Base-by-base conservation (phyloP, 768 basidiomycete species). In the Suillus decipiens region DNA sequence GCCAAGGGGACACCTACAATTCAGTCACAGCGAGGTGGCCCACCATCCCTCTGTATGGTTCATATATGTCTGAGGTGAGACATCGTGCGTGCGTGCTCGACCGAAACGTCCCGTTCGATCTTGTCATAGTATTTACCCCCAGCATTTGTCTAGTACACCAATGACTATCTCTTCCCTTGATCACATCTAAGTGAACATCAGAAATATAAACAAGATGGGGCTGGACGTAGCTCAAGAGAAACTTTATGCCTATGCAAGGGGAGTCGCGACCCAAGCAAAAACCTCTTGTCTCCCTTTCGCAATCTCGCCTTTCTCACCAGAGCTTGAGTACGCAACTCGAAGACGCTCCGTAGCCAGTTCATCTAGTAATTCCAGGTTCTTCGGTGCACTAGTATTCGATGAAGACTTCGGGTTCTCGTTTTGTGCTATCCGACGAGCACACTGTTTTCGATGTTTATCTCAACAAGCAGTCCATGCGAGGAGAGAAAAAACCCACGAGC, bases 301-400 rank as follows among this genome's bases (percentile, higher is more conserved):
- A 24, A 77, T 77, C 58, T 78, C 71, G 11, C 74, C 74, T 63
- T 70, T 71, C 58, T 70, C 67, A 3, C 71, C 77, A 59, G 79
- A 75, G 31, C 81, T 83, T 59, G 82, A 78, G 71, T 93, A 92
- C 0, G 84, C 83, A 10, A 82, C 83, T 51, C 88, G 77, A n/a
- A 94, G 77, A 22, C 88, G 77, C 70, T 92, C 90, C 15, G 88
- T 89, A 5, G 91, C 88, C 14, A 93, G 78, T 66, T 89, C 86
- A 66, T 91, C 89, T 37, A 94, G 78, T 24, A 83, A 72, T 43
- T 81, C 79, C 17, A 90, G 66, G 28, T 82, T 82, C 64, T 85
- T 82, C 5, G 90, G 88, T 17, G 66, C 59, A 1, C 80, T 58
- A 0, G 89, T 90, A 47, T 86, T 79, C 0, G 89, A 90, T 1